Conservation (phyloP, 331 rosid species). For the Malus hybrid region DNA sequence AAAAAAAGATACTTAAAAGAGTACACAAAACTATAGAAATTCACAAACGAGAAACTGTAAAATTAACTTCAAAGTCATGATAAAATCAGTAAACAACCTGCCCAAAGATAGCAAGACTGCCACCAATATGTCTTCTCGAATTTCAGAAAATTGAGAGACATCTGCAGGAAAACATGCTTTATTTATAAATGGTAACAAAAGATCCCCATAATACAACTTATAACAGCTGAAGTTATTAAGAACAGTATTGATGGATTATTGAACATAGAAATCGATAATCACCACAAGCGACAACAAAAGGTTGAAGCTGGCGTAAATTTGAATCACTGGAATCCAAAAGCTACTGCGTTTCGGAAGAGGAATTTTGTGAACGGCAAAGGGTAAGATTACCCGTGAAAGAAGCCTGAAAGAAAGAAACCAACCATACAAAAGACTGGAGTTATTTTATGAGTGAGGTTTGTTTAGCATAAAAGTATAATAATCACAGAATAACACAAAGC, state of each 20-base stretch:
- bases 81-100: constrained; percentile 46
- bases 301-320: constrained; percentile 84
- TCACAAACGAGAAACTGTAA: neutral
- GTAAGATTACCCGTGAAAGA: constrained; percentile 51
- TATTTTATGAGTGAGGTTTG: neutral
- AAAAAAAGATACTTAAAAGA: constrained; percentile 21
- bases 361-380: constrained; percentile 65
- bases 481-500: neutral
- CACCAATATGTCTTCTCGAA: constrained; percentile 58
- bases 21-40: neutral
- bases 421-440: constrained; percentile 1
- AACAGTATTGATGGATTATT: neutral
- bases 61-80: constrained; percentile 1
- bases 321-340: constrained; percentile 89
- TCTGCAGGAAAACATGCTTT: constrained; percentile 30
- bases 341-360: constrained; percentile 81
- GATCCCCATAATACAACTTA: neutral
- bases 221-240: neutral
- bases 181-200: neutral
- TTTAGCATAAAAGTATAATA: neutral
- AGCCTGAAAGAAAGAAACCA: constrained; percentile 55
- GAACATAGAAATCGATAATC: constrained; percentile 5
- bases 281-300: constrained; percentile 78
- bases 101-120: constrained; percentile 91
- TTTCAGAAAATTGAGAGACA: constrained; percentile 45